Evolutionary conservation across 768 basidiomycete species (phyloP).

Genomic region (Kwoniella heveanensis): DNA sequence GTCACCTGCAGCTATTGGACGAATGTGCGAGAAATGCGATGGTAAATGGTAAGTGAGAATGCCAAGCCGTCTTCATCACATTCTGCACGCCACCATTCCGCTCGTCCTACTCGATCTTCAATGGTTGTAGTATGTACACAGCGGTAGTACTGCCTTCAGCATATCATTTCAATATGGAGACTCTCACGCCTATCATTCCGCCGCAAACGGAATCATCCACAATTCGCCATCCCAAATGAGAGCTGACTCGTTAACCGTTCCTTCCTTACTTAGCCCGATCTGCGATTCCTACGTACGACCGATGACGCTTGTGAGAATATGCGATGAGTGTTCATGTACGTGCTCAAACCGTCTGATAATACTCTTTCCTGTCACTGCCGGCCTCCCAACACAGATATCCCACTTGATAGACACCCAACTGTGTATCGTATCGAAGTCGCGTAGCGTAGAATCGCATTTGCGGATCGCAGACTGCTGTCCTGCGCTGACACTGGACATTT

Average conservation of each 20-base stretch:
- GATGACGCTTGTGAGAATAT: conserved; percentile 95
- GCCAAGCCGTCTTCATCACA: too few relatives aligned
- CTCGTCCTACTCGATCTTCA: not conserved
- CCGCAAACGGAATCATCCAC: too few relatives aligned
- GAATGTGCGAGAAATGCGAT: conserved; percentile 98
- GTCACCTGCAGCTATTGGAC: conserved; percentile 75
- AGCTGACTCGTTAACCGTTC: too few relatives aligned
- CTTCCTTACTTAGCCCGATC: conserved; percentile 68
- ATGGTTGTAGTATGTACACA: too few relatives aligned
- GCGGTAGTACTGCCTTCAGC: too few relatives aligned
- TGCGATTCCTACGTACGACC: conserved; percentile 99
- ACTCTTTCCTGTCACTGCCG: not conserved
- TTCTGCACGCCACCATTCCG: not conserved
- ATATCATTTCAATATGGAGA: too few relatives aligned
- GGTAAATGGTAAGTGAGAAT: conserved; percentile 82
- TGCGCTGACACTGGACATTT: not conserved
- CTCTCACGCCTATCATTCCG: too few relatives aligned
- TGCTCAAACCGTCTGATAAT: conserved; percentile 54
- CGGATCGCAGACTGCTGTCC: too few relatives aligned
- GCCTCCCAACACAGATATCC: not conserved
- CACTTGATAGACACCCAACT: too few relatives aligned
- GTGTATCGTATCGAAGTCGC: too few relatives aligned
- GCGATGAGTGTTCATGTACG: conserved; percentile 99
- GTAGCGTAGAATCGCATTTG: too few relatives aligned
- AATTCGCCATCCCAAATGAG: too few relatives aligned